These are phyloP conservation scores for Vitis hybrid DNA, from an alignment of 177 flowering plant genomes.

Conservation along the genomic window DNA sequence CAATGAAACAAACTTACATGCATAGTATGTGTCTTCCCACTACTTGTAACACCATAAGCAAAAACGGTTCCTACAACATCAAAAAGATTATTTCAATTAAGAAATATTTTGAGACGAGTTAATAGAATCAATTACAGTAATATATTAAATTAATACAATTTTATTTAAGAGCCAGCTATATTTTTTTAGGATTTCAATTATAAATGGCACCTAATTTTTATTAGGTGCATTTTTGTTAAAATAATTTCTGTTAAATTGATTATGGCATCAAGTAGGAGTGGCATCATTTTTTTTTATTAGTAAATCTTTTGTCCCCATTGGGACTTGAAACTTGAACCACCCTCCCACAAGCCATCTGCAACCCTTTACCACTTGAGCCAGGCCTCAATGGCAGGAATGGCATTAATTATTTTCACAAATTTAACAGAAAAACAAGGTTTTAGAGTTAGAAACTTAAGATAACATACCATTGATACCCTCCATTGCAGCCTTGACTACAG, in stretches of 20 bases:
- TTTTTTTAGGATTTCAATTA: no score
- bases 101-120: no score
- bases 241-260: background rate
- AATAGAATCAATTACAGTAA: no score
- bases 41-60: conserved; percentile 99
- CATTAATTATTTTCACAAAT: background rate
- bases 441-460: background rate
- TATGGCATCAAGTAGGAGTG: background rate
- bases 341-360: no score
- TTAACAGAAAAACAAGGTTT: background rate
- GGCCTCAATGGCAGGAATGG: no score
- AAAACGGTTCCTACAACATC: conserved; percentile 86
- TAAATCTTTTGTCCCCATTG: no score
- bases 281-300: no score
- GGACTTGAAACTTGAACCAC: no score
- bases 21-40: conserved; percentile 99
- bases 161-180: no score
- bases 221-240: background rate
- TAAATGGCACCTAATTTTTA: no score
- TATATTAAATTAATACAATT: no score
- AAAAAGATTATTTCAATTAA: background rate
- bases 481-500: conserved; percentile 96
- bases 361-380: no score
- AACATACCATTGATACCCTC: conserved; percentile 90
- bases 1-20: conserved; percentile 65